These are phyloP conservation scores for Trebouxia gelatinosa DNA, from an alignment of 163 green algal species.

Conservation along the genomic window DNA sequence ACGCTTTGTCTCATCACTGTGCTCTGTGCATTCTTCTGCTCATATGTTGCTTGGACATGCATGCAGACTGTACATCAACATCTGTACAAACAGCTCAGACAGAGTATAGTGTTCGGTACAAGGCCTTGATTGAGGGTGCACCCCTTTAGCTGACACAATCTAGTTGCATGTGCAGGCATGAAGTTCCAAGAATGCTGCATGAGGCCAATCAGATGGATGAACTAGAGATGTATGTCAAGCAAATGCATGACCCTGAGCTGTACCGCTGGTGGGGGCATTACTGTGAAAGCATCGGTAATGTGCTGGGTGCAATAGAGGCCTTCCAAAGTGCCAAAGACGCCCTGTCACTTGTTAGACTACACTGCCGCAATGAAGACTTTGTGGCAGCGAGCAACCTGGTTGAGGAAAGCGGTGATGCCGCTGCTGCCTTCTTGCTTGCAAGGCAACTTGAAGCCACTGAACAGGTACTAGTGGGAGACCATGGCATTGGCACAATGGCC, in stretches of 20 bases:
- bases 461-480: slow-evolving; percentile 25
- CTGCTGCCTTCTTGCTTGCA: slow-evolving; percentile 75
- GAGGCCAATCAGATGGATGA: slow-evolving; percentile 48
- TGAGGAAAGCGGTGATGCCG: slow-evolving; percentile 45
- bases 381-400: slow-evolving; percentile 39
- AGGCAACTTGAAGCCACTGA: slow-evolving; percentile 68
- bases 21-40: too few species aligned
- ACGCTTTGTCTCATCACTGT: too few species aligned
- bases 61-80: too few species aligned
- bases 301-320: too few species aligned
- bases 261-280: slow-evolving; percentile 69
- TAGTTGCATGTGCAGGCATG: slow-evolving; percentile 33
- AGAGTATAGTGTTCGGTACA: too few species aligned
- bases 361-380: slow-evolving; percentile 57
- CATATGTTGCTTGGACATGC: too few species aligned
- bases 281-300: slow-evolving; percentile 62
- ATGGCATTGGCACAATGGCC: background rate
- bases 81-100: too few species aligned
- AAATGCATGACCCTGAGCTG: slow-evolving; percentile 37
- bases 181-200: slow-evolving; percentile 78
- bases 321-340: slow-evolving; percentile 55
- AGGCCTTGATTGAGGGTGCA: too few species aligned
- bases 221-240: slow-evolving; percentile 54
- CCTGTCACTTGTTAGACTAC: slow-evolving; percentile 60
- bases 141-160: too few species aligned